Evolutionary conservation across 768 basidiomycete species (phyloP).

Genomic region (Leccinellum luteum): DNA sequence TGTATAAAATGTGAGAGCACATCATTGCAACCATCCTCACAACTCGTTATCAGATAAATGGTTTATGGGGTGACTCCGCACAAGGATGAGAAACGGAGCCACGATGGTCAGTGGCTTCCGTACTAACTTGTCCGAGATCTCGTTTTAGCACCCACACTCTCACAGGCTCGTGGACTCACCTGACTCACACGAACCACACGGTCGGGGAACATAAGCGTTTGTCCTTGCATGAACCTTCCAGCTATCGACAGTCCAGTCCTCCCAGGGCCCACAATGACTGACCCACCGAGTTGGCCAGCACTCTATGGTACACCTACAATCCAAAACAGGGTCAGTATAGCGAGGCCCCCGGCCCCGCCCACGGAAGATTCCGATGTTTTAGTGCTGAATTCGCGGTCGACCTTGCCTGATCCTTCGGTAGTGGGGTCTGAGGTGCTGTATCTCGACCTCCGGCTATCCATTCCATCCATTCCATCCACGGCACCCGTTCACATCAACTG

Average conservation of each 20-base stretch:
- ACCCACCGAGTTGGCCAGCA: not conserved
- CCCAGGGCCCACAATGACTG: not conserved
- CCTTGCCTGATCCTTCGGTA: not conserved
- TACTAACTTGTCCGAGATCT: too few relatives aligned
- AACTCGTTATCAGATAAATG: not conserved
- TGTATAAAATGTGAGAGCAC: not conserved
- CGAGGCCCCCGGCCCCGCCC: constrained; percentile 8
- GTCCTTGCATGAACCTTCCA: too few relatives aligned
- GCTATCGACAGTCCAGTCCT: not conserved
- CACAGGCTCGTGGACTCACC: not conserved
- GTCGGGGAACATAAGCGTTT: not conserved
- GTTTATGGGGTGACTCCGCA: not conserved
- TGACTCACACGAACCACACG: not conserved
- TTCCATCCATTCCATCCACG: constrained; percentile 6
- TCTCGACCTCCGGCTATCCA: constrained; percentile 18
- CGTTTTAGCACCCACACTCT: not conserved
- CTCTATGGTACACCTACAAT: constrained; percentile 12
- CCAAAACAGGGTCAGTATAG: constrained; percentile 11
- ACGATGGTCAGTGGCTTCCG: not conserved
- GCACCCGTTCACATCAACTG: constrained; percentile 1
- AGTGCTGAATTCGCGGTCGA: constrained; percentile 20
- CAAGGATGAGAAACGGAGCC: not conserved
- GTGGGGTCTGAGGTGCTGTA: constrained; percentile 8
- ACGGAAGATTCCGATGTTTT: constrained; percentile 20
- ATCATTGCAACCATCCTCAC: not conserved